Conservation (phyloP, 2,329 filamentous ascomycete species). For the Hymenoscyphus albidus region DNA sequence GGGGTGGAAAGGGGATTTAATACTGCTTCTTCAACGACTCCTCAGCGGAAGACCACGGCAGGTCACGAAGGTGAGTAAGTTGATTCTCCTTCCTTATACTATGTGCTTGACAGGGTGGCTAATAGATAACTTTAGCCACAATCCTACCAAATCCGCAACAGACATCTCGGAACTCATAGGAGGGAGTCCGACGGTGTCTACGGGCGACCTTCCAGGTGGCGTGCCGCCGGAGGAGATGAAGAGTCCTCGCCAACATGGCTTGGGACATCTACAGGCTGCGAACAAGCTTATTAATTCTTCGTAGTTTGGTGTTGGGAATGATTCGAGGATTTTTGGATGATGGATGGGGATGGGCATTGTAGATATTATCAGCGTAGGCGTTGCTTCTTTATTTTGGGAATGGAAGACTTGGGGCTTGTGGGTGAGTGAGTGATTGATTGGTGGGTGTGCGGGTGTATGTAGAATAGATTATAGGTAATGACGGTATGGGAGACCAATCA, state of each 20-base stretch:
- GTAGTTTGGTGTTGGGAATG: not conserved
- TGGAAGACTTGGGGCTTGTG: not conserved
- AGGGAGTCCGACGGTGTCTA: constrained; percentile 36
- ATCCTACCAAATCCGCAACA: not conserved
- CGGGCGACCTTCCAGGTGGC: constrained; percentile 41
- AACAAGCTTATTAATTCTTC: constrained; percentile 24
- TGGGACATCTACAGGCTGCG: constrained; percentile 26
- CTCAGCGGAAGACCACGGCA: not conserved
- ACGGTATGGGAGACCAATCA: not conserved
- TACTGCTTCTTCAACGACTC: constrained; percentile 30
- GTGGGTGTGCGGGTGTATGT: not conserved
- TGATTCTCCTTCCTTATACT: not conserved
- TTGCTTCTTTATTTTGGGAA: not conserved
- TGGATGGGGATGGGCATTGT: not conserved
- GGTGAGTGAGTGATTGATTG: too few species aligned
- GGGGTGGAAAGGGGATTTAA: constrained; percentile 27
- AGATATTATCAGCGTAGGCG: constrained; percentile 1
- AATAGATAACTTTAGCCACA: not conserved
- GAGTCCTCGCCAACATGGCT: constrained; percentile 22
- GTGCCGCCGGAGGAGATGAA: constrained; percentile 37
- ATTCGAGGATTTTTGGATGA: not conserved
- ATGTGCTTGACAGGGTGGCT: not conserved
- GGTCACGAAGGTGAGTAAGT: not conserved
- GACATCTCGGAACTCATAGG: not conserved
- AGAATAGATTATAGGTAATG: not conserved